These are phyloP conservation scores for Solanum bulbocastanum DNA, from an alignment of 257 asterid genomes.

Conservation along the genomic window DNA sequence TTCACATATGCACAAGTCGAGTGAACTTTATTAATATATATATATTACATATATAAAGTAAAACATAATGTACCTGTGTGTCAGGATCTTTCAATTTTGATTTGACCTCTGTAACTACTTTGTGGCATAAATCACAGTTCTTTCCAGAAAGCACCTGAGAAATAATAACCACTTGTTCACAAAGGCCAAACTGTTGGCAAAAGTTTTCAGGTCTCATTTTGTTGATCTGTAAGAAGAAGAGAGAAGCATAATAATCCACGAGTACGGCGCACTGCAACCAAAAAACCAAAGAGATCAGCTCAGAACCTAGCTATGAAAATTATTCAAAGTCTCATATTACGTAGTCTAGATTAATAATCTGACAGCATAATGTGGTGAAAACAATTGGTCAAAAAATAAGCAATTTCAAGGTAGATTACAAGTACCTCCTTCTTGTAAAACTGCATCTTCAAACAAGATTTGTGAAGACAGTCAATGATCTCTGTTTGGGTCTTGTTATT, in stretches of 20 bases:
- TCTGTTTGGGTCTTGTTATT: slow-evolving; percentile 64
- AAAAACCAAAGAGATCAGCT: background rate
- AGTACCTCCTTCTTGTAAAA: slow-evolving; percentile 63
- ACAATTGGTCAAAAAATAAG: background rate
- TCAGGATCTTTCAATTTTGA: slow-evolving; percentile 82
- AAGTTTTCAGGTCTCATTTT: slow-evolving; percentile 41
- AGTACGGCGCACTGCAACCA: slow-evolving; percentile 58
- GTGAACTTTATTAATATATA: too few species aligned
- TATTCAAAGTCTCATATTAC: background rate
- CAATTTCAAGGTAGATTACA: background rate
- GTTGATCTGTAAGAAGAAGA: slow-evolving; percentile 64
- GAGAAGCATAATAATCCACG: slow-evolving; percentile 88
- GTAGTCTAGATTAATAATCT: background rate
- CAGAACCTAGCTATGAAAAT: background rate
- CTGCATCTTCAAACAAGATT: slow-evolving; percentile 60
- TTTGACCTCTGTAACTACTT: slow-evolving; percentile 56
- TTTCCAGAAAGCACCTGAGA: slow-evolving; percentile 27
- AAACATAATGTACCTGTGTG: slow-evolving; percentile 45
- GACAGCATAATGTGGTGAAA: background rate
- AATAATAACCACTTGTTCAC: slow-evolving; percentile 29
- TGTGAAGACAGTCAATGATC: slow-evolving; percentile 53
- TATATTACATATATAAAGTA: background rate
- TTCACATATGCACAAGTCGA: background rate
- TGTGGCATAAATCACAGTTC: slow-evolving; percentile 69
- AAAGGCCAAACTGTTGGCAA: slow-evolving; percentile 59